These are phyloP conservation scores for Colletotrichum higginsianum DNA, from an alignment of 2,329 filamentous ascomycete species.

Conservation along the genomic window DNA sequence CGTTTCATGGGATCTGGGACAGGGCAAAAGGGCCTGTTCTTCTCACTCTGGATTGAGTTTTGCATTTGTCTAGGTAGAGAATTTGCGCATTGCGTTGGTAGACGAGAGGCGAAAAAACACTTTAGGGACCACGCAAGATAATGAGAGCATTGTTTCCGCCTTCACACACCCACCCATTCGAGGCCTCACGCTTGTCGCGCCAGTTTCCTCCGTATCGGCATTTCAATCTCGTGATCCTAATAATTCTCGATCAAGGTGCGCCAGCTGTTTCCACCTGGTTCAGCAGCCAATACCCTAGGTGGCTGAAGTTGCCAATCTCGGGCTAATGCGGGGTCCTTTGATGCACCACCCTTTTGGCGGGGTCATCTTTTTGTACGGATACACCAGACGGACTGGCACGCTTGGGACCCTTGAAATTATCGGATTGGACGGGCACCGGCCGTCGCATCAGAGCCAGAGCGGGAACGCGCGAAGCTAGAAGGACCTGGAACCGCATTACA, in stretches of 20 bases:
- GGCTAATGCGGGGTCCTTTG: conserved; percentile 40
- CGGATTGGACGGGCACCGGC: conserved; percentile 25
- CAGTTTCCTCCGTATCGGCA: not conserved
- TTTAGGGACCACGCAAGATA: conserved; percentile 39
- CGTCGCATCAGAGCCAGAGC: conserved; percentile 33
- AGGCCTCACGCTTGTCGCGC: not conserved
- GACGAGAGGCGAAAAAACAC: conserved; percentile 38
- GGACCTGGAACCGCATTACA: conserved; percentile 36
- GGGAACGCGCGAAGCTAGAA: conserved; percentile 33
- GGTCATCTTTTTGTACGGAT: conserved; percentile 19
- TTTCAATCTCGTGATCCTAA: not conserved
- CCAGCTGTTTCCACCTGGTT: conserved; percentile 29
- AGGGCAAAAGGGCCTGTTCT: conserved; percentile 28
- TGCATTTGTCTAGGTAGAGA: conserved; percentile 40
- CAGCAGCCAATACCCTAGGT: too few species aligned
- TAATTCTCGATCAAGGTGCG: not conserved
- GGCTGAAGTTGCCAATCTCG: conserved; percentile 9
- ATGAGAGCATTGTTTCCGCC: conserved; percentile 39
- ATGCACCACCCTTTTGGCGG: conserved; percentile 38
- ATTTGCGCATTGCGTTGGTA: conserved; percentile 28
- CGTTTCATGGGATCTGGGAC: conserved; percentile 40
- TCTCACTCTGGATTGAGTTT: conserved; percentile 42
- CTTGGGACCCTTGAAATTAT: conserved; percentile 29
- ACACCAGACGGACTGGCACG: not conserved
- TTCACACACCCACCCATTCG: not conserved